Conservation (phyloP, 2,329 filamentous ascomycete species). For the Delphinella strobiligena region DNA sequence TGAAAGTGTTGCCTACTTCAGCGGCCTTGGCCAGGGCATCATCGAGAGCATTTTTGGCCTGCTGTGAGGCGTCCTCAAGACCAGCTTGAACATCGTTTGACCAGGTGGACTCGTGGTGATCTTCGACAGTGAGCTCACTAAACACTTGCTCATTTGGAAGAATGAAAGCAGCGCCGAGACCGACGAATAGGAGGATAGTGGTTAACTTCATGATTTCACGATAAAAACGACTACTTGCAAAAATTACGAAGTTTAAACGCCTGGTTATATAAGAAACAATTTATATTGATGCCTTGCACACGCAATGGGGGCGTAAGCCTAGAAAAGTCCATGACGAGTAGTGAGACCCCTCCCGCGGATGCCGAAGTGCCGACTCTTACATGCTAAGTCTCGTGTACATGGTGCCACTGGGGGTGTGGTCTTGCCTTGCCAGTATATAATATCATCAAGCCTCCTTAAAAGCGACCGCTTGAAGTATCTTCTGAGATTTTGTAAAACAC, state of each 20-base stretch:
- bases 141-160: slow-evolving; percentile 40
- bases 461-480: too few relatives aligned
- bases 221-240: background rate
- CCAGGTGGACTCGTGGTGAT: slow-evolving; percentile 19
- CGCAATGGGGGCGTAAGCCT: slow-evolving; percentile 1
- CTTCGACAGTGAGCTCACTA: slow-evolving; percentile 28
- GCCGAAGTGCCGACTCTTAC: too few relatives aligned
- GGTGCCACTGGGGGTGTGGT: too few relatives aligned
- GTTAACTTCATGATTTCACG: slow-evolving; percentile 34
- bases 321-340: slow-evolving; percentile 1
- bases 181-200: slow-evolving; percentile 37
- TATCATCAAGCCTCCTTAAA: too few relatives aligned
- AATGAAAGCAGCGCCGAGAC: slow-evolving; percentile 39
- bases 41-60: slow-evolving; percentile 29
- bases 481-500: too few relatives aligned
- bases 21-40: slow-evolving; percentile 29
- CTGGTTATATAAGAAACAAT: too few relatives aligned
- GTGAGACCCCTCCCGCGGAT: too few relatives aligned
- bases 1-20: slow-evolving; percentile 25
- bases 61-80: background rate
- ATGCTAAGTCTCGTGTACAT: too few relatives aligned
- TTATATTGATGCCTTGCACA: background rate
- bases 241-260: too few relatives aligned
- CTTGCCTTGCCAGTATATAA: too few relatives aligned
- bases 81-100: slow-evolving; percentile 7